These are phyloP conservation scores for Gorgonomyces haynaldii DNA, from an alignment of 192 early-diverging fungal species.

Conservation along the genomic window DNA sequence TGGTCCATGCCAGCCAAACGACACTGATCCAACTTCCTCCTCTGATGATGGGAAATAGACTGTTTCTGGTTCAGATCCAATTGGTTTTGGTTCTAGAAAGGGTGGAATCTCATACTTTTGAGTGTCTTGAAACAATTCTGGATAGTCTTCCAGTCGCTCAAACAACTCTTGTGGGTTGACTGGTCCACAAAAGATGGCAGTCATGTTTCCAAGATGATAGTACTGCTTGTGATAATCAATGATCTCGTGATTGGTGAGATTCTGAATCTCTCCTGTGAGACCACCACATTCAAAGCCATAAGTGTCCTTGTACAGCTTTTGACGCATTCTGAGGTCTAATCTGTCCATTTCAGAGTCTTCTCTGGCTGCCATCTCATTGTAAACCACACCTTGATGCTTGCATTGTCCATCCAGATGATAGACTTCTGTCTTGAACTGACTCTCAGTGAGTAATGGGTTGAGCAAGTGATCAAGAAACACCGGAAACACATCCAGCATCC, in stretches of 20 bases:
- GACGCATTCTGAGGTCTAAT: constrained; percentile 41
- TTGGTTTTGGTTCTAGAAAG: neutral
- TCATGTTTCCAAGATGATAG: constrained; percentile 61
- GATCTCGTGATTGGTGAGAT: constrained; percentile 64
- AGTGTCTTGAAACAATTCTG: neutral
- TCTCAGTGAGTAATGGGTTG: constrained; percentile 55
- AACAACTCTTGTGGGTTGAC: constrained; percentile 41
- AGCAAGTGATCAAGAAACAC: constrained; percentile 74
- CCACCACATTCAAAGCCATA: constrained; percentile 73
- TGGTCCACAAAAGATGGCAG: constrained; percentile 49
- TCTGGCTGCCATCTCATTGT: constrained; percentile 56
- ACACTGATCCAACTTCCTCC: constrained; percentile 49
- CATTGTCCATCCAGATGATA: constrained; percentile 62
- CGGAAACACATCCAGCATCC: constrained; percentile 59
- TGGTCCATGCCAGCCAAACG: constrained; percentile 64
- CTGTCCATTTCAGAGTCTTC: constrained; percentile 63
- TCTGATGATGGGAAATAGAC: constrained; percentile 53
- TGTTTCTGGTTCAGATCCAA: constrained; percentile 30
- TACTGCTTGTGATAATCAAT: constrained; percentile 60
- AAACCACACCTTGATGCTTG: constrained; percentile 70
- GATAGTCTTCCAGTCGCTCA: constrained; percentile 17
- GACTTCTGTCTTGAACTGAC: constrained; percentile 65
- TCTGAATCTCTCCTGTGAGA: constrained; percentile 54
- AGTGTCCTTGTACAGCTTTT: constrained; percentile 41
- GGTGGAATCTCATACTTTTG: neutral